Evolutionary conservation across 1,284 basidiomycete genomes (phyloP), one percentile per base, ranked within the genome.

Genomic region (Rhodofomes roseus): DNA sequence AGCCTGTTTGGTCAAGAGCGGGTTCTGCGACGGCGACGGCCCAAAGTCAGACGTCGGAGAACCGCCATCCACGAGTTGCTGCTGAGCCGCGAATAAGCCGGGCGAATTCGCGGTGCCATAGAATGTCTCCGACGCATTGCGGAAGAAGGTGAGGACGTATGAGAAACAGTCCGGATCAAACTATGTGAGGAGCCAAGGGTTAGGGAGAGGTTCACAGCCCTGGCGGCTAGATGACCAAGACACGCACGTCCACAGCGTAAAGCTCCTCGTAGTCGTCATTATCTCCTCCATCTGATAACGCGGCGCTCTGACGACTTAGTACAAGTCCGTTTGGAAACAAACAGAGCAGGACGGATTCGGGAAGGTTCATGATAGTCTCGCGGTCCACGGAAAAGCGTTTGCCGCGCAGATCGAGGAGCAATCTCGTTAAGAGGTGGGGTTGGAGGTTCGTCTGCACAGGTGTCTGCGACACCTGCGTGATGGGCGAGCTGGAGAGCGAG

Each of bases 291-390:
- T 92, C 90, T 27, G 86, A 84, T 61, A 88, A 76, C 22, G 86
- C 83, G 18, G 88, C 85, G 60, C 88, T 89, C 69, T 96, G 94
- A 63, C 94, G 84, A 69, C 90, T 93, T 59, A 99, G 83, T 53
- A 98, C 93, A 64, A 99, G 86, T 11, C 97, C 96, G 70, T 99
- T 98, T 14, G 96, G 96, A 72, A 99, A 99, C 58, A 99, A 82
- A 74, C 96, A 98, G 53, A 99, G 81, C 60, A 99, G 79, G 51
- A 99, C 94, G 27, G 92, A 95, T 83, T 99, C 96, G 8, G 96
- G 96, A 34, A 99, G 81, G 73, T 96, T 95, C 95, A 99, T 98
- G 73, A 99, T 91, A 34, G 93, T 95, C 77, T 98, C 96, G 67
- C 97, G 85, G 78, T 99, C 97, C 59, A 99, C 95, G 60, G 92